These are phyloP conservation scores for Glonium stellatum DNA, from an alignment of 495 filamentous ascomycete species.

Conservation along the genomic window DNA sequence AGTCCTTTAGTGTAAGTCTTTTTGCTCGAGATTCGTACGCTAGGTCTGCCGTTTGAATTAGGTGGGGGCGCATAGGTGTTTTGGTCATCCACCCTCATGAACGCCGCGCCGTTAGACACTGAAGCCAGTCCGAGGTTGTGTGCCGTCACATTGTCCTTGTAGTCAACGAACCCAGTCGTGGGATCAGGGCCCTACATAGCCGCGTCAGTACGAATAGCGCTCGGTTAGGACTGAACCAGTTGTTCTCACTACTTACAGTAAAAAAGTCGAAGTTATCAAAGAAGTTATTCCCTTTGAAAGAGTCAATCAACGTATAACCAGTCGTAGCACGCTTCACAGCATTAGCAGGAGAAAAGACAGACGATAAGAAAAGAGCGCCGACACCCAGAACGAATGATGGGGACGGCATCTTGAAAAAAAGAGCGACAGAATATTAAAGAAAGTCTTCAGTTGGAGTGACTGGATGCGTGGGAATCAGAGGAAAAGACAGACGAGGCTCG, in stretches of 20 bases:
- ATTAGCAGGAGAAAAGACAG: slow-evolving; percentile 15
- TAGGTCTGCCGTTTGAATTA: slow-evolving; percentile 25
- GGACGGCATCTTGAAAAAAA: slow-evolving; percentile 22
- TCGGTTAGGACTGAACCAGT: neutral
- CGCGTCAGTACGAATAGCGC: neutral
- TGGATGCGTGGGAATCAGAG: neutral
- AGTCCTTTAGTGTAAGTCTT: slow-evolving; percentile 34
- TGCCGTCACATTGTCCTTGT: slow-evolving; percentile 22
- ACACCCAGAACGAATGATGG: slow-evolving; percentile 23
- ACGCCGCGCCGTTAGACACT: slow-evolving; percentile 15
- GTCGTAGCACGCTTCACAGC: neutral
- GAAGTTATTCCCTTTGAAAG: slow-evolving; percentile 22
- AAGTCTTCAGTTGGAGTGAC: slow-evolving; percentile 10
- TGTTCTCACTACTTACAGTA: slow-evolving; percentile 28
- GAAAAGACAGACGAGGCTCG: neutral
- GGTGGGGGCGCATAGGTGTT: slow-evolving; percentile 20
- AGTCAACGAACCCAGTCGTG: neutral
- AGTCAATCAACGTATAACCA: slow-evolving; percentile 7
- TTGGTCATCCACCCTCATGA: slow-evolving; percentile 31
- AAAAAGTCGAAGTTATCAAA: slow-evolving; percentile 34
- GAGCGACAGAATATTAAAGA: slow-evolving; percentile 18
- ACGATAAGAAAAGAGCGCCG: slow-evolving; percentile 10
- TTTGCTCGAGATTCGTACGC: slow-evolving; percentile 29
- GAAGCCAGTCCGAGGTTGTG: slow-evolving; percentile 22
- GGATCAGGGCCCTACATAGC: slow-evolving; percentile 1